These are phyloP conservation scores for Cryptomeria japonica DNA, from an alignment of 75 land plant species.

Conservation along the genomic window DNA sequence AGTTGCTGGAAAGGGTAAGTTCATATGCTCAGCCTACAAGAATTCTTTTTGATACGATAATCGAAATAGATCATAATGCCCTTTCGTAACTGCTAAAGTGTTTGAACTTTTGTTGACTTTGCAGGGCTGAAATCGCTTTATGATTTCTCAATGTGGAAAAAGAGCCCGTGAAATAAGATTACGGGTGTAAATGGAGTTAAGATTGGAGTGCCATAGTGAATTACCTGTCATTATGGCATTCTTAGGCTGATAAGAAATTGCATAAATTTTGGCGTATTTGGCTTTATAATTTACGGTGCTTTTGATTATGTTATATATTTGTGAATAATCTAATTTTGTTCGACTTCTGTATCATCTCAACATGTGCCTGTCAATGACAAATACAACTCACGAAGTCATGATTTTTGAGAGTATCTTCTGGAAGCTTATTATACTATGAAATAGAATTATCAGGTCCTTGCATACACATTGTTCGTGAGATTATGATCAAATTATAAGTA, in stretches of 20 bases:
- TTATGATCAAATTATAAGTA: not conserved
- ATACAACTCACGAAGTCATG: not conserved
- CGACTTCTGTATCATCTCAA: not conserved
- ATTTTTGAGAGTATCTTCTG: not conserved
- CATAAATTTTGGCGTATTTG: not conserved
- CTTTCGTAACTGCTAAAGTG: not conserved
- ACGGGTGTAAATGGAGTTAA: not conserved
- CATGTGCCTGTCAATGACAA: not conserved
- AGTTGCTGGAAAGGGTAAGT: constrained; percentile 6
- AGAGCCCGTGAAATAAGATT: not conserved
- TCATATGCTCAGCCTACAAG: not conserved
- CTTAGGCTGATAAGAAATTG: not conserved
- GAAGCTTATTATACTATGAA: not conserved
- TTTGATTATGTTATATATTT: not conserved
- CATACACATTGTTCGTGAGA: not conserved
- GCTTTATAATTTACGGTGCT: not conserved
- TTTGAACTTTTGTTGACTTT: not conserved
- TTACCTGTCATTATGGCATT: not conserved
- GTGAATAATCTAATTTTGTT: not conserved
- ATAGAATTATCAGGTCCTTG: not conserved
- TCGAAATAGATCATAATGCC: not conserved
- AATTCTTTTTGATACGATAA: not conserved
- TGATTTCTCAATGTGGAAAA: not conserved
- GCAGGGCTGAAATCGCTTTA: not conserved
- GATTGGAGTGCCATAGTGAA: not conserved